These are phyloP conservation scores for Naganishia vishniacii DNA, from an alignment of 768 basidiomycete genomes.

Conservation along the genomic window DNA sequence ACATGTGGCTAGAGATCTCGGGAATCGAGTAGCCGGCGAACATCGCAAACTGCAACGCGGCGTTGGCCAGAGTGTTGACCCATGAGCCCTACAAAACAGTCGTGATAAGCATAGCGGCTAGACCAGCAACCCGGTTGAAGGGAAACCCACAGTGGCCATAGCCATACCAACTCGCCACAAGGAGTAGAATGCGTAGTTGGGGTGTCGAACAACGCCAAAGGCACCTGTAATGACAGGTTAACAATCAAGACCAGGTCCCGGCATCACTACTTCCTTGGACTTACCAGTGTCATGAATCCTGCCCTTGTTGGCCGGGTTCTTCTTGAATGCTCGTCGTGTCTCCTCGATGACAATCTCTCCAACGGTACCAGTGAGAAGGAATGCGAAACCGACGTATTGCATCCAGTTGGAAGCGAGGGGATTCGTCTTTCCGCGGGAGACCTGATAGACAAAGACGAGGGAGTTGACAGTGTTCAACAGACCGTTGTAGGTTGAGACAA, in stretches of 20 bases:
- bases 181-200: constrained; percentile 35
- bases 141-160: constrained; percentile 28
- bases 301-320: constrained; percentile 31
- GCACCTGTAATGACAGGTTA: too few species aligned
- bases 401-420: constrained; percentile 29
- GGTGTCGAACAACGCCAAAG: constrained; percentile 32
- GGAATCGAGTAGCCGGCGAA: constrained; percentile 26
- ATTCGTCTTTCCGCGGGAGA: constrained; percentile 25
- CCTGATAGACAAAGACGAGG: constrained; percentile 31
- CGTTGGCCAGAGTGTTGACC: constrained; percentile 22
- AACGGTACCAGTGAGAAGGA: constrained; percentile 29
- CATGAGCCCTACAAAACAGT: constrained; percentile 23
- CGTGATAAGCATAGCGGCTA: not conserved
- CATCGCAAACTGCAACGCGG: constrained; percentile 24
- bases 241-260: too few species aligned
- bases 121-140: too few species aligned
- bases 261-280: too few species aligned
- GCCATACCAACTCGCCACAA: constrained; percentile 32
- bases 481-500: constrained; percentile 29
- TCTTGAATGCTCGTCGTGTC: constrained; percentile 31
- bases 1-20: constrained; percentile 25
- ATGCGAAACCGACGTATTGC: constrained; percentile 32
- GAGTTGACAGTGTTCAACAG: constrained; percentile 32
- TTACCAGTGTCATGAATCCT: constrained; percentile 24
- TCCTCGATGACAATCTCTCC: constrained; percentile 31